Percentiles rank a stretch among this genome's conserved stretches.
These are phyloP conservation scores for Hemerocallis citrina DNA, from an alignment of 106 monocot species.

Conservation along the genomic window DNA sequence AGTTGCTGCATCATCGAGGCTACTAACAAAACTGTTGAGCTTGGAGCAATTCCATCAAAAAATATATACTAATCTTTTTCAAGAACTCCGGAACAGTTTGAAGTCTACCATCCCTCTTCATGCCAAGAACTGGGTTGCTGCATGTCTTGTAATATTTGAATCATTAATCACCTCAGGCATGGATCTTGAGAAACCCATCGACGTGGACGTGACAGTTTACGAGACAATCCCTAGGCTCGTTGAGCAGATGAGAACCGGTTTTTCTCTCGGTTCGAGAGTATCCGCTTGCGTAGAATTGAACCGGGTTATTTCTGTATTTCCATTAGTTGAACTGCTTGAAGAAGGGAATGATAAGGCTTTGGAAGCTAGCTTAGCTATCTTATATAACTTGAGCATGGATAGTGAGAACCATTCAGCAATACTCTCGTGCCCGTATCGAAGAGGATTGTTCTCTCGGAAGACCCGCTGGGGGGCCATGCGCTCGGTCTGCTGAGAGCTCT, in stretches of 20 bases:
- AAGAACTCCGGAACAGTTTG: conserved; percentile 31
- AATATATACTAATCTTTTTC: conserved; percentile 13
- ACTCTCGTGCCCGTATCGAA: conserved; percentile 46
- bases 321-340: conserved; percentile 51
- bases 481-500: conserved; percentile 49
- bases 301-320: conserved; percentile 43
- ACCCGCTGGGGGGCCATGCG: conserved; percentile 51
- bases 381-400: conserved; percentile 74
- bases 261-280: conserved; percentile 25
- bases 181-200: conserved; percentile 11
- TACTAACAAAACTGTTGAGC: conserved; percentile 55
- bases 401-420: conserved; percentile 71
- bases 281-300: conserved; percentile 52
- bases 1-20: conserved; percentile 46
- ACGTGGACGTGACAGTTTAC: conserved; percentile 53
- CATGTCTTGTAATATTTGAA: conserved; percentile 66
- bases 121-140: conserved; percentile 64
- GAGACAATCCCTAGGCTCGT: conserved; percentile 72
- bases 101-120: conserved; percentile 46
- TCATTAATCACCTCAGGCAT: conserved; percentile 9
- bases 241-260: conserved; percentile 40
- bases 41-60: conserved; percentile 23
- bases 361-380: conserved; percentile 52
- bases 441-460: conserved; percentile 51
- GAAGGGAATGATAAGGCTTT: conserved; percentile 26